Conservation (phyloP, 768 basidiomycete genomes). For the Termitomyces titanicus region DNA sequence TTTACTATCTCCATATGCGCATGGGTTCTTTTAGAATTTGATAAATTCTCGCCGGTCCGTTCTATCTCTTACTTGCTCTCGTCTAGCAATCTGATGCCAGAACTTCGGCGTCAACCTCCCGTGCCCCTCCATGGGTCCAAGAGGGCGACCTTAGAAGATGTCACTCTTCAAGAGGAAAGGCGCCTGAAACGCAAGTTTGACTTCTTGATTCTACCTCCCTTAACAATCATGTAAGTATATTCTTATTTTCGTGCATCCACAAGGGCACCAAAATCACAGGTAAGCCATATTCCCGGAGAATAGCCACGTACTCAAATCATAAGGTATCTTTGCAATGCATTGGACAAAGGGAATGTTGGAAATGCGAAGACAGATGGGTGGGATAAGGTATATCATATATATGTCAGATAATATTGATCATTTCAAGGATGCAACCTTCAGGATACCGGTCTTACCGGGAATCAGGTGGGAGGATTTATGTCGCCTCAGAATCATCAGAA, state of each 20-base stretch:
- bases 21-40: no score
- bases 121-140: conserved; percentile 17
- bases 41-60: no score
- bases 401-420: neutral
- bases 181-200: conserved; percentile 40
- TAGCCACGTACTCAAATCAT: neutral
- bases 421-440: conserved; percentile 11
- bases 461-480: conserved; percentile 29
- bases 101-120: neutral
- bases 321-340: conserved; percentile 47
- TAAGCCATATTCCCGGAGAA: neutral
- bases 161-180: conserved; percentile 6
- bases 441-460: conserved; percentile 41
- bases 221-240: conserved; percentile 36
- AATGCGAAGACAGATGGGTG: conserved; percentile 52
- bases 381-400: conserved; percentile 38
- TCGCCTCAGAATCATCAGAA: neutral
- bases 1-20: neutral
- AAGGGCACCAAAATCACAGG: neutral
- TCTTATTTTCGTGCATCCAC: neutral
- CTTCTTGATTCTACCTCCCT: conserved; percentile 36
- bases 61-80: neutral
- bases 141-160: conserved; percentile 14
- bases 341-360: conserved; percentile 47
- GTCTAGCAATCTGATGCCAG: neutral